Evolutionary conservation across 352 stramenopile genomes (phyloP).

Genomic region (Thraustochytrium sp.): DNA sequence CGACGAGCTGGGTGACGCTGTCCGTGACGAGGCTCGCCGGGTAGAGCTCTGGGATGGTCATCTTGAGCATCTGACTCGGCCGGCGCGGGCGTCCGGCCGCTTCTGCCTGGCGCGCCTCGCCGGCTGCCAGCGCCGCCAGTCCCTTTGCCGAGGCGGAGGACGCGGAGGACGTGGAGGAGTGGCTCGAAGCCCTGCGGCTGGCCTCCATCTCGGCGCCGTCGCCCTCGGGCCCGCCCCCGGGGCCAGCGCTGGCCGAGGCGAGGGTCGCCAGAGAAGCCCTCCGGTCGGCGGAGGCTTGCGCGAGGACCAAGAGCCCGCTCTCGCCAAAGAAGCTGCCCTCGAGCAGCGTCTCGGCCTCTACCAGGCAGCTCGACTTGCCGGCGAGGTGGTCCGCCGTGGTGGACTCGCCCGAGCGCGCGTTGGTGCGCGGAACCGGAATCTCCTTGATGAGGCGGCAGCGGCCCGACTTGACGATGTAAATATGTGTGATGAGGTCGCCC

Average conservation of each 20-base stretch:
- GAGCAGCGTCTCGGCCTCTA: not conserved
- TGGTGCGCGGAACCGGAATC: not conserved
- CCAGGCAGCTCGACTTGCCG: not conserved
- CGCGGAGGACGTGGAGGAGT: too few relatives aligned
- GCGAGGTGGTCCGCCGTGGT: not conserved
- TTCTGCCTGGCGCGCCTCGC: not conserved
- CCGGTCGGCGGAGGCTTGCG: not conserved
- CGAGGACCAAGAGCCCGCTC: not conserved
- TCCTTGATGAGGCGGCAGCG: slow-evolving; percentile 35
- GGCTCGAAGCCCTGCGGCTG: too few relatives aligned
- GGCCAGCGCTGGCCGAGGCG: not conserved
- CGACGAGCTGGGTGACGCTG: not conserved
- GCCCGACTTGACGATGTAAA: slow-evolving; percentile 42
- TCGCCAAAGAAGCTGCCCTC: slow-evolving; percentile 16
- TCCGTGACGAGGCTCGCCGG: slow-evolving; percentile 4
- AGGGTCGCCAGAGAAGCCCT: too few relatives aligned
- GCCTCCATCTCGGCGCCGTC: too few relatives aligned
- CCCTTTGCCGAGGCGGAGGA: too few relatives aligned
- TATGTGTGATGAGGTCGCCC: not conserved
- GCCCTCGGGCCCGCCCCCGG: not conserved
- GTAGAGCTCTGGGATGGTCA: not conserved
- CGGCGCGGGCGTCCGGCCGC: not conserved
- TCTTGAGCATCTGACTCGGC: not conserved
- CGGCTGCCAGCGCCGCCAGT: too few relatives aligned
- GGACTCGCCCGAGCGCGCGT: not conserved